These are phyloP conservation scores for Chaetomiaceae sp. DNA, from an alignment of 2,329 filamentous ascomycete genomes.

Conservation along the genomic window DNA sequence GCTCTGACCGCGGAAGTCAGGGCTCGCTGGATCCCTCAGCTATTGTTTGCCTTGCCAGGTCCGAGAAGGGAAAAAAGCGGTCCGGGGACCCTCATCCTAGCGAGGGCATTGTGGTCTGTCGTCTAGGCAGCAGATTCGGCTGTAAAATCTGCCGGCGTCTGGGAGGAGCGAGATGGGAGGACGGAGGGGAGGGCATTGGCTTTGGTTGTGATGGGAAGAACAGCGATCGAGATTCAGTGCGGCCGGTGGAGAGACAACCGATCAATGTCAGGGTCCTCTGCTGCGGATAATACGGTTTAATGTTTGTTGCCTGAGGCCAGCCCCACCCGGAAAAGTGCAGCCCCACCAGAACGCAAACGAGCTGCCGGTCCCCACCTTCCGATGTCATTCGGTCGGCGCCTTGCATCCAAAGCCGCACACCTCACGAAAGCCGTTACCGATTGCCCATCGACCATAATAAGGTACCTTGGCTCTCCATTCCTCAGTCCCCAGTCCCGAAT, in stretches of 20 bases:
- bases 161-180: neutral
- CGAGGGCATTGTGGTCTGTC: neutral
- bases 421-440: too few species aligned
- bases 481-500: too few species aligned
- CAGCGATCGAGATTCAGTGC: neutral
- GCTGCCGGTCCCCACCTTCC: neutral
- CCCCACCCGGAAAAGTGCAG: neutral
- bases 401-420: too few species aligned
- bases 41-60: constrained; percentile 2
- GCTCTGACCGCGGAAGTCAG: neutral
- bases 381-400: neutral
- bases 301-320: constrained; percentile 10
- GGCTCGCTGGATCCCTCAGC: neutral
- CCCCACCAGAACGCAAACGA: neutral
- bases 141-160: neutral
- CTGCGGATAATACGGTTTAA: constrained; percentile 1
- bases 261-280: neutral
- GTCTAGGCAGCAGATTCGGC: neutral
- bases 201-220: neutral
- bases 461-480: too few species aligned
- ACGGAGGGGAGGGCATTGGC: neutral
- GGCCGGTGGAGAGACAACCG: constrained; percentile 9
- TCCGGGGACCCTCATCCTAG: neutral
- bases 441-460: too few species aligned
- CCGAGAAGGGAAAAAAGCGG: constrained; percentile 4